Evolutionary conservation across 441 rosid genomes (phyloP).

Genomic region (California macrophylla): DNA sequence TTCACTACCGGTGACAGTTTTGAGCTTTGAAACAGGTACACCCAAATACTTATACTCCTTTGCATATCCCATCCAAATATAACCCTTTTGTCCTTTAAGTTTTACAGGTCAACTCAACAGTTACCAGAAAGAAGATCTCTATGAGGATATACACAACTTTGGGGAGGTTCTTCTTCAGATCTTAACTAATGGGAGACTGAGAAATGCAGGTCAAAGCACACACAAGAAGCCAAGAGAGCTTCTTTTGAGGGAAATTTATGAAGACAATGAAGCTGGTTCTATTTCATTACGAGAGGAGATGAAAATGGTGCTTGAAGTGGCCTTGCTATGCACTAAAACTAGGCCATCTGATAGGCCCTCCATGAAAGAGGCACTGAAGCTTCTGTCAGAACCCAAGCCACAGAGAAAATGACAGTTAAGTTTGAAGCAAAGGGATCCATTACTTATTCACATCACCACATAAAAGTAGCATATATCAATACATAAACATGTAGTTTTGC

Average conservation of each 20-base stretch:
- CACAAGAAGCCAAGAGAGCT: conserved; percentile 51
- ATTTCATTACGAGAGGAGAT: conserved; percentile 38
- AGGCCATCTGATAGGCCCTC: conserved; percentile 43
- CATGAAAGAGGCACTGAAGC: conserved; percentile 59
- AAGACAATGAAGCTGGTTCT: conserved; percentile 38
- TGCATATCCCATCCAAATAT: background rate
- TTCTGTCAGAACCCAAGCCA: conserved; percentile 34
- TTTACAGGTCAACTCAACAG: conserved; percentile 39
- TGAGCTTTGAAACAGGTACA: conserved; percentile 40
- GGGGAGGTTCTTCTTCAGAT: conserved; percentile 71
- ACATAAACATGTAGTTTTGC: conserved; percentile 16
- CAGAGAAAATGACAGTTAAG: conserved; percentile 25
- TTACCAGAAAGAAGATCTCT: conserved; percentile 35
- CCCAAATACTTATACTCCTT: background rate
- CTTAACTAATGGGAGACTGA: conserved; percentile 51
- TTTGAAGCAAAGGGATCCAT: background rate
- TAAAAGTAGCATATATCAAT: conserved; percentile 4
- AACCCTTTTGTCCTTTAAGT: background rate
- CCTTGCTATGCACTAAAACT: conserved; percentile 56
- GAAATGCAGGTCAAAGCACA: conserved; percentile 29
- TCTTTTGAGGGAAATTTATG: conserved; percentile 44
- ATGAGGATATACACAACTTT: conserved; percentile 49
- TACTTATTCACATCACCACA: background rate
- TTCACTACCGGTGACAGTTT: conserved; percentile 22
- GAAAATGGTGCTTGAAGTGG: conserved; percentile 53